Evolutionary conservation across 192 early-diverging fungal species (phyloP), one percentile per base, ranked within the genome.

Genomic region (Podila minutissima): DNA sequence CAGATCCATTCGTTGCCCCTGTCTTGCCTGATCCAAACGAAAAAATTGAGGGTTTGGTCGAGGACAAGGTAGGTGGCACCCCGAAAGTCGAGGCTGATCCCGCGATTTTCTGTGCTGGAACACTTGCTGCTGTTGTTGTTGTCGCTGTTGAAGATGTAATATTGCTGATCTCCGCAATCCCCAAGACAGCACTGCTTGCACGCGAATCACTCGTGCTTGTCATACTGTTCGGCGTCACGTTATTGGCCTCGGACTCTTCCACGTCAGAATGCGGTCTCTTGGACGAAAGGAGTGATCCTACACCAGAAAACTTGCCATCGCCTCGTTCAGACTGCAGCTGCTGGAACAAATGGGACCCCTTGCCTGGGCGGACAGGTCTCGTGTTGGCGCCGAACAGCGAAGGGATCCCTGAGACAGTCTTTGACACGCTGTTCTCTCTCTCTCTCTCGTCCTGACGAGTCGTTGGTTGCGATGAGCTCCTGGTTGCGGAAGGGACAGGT

Each of bases 241-340:
- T 17, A 17, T 46, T 46, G 41, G 15, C 41, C 12, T 46, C 41
- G 41, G 41, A 46, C 41, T 46, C 41, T 15, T 46, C 41, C 41
- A 81, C 37, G 15, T 69, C 71, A 10, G 71, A 50, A 28, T 66
- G 70, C 38, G 77, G 51, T 57, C 77, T 59, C 48, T 81, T 81
- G 15, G 72, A 49, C n/a, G 60, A 35, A 10, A 59, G 35, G 19
- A 49, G 41, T 4, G 53, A 55, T 22, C 53, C 53, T 10, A 55
- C 53, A 17, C 24, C 53, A 11, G 53, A 55, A 55, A 55, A n/a
- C 5, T 20, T 55, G 1, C 53, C 5, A 24, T 55, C 22, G 24
- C 53, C 53, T 26, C 53, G 53, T 1, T 24, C 53, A 6, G 53
- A 24, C n/a, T 55, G 24, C 24, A 24, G 2, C 5, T 26, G 20